These are phyloP conservation scores for Mycosphaerelloides madeirae DNA, from an alignment of 2,329 filamentous ascomycete genomes.

Conservation along the genomic window DNA sequence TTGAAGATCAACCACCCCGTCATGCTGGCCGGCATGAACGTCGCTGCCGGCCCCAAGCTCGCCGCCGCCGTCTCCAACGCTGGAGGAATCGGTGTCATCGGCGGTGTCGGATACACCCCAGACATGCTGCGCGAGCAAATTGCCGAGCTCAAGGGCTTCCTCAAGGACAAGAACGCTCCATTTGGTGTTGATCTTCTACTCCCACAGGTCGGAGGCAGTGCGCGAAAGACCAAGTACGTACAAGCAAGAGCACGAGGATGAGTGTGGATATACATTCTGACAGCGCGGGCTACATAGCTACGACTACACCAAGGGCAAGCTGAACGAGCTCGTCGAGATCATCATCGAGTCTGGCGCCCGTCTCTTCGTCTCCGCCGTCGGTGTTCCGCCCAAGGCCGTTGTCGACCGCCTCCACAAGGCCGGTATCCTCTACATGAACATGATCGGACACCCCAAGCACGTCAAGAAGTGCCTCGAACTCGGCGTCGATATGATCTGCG, in stretches of 20 bases:
- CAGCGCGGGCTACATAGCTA: slow-evolving; percentile 57
- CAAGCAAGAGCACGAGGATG: not conserved
- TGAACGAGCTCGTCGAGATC: slow-evolving; percentile 82
- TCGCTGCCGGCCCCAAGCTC: slow-evolving; percentile 91
- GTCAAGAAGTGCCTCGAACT: slow-evolving; percentile 91
- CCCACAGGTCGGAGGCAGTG: slow-evolving; percentile 88
- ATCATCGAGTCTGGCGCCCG: slow-evolving; percentile 87
- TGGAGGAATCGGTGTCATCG: slow-evolving; percentile 92
- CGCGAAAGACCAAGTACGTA: slow-evolving; percentile 83
- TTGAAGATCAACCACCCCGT: slow-evolving; percentile 97
- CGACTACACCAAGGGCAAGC: slow-evolving; percentile 99
- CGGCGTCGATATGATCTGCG: slow-evolving; percentile 94
- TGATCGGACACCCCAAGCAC: slow-evolving; percentile 99
- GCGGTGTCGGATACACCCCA: slow-evolving; percentile 91
- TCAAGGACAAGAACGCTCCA: slow-evolving; percentile 85
- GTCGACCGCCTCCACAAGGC: slow-evolving; percentile 85
- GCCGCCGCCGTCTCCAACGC: slow-evolving; percentile 96
- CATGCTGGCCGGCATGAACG: slow-evolving; percentile 97
- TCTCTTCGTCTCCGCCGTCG: slow-evolving; percentile 95
- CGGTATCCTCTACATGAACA: slow-evolving; percentile 98
- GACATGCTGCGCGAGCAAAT: slow-evolving; percentile 97
- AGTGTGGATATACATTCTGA: slow-evolving; percentile 6
- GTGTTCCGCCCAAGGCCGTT: slow-evolving; percentile 80
- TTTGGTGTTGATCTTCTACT: slow-evolving; percentile 93
- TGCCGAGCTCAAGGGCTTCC: slow-evolving; percentile 81